Evolutionary conservation across 73 alveolate genomes (phyloP).

Genomic region (Tetrahymena thermophila): DNA sequence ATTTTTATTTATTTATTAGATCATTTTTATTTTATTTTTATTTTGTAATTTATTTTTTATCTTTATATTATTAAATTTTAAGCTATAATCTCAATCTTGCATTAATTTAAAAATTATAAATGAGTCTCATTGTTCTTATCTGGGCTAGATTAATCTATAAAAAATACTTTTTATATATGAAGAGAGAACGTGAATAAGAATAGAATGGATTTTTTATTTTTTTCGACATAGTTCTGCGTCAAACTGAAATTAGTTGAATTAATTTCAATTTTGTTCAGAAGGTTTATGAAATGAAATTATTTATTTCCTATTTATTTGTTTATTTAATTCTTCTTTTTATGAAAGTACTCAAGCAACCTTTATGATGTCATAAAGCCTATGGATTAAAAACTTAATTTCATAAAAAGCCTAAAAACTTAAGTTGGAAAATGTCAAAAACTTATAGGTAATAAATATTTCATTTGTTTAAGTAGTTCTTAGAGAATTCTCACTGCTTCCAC

Average conservation of each 20-base stretch:
- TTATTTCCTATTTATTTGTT: not conserved
- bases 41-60: not conserved
- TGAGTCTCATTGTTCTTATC: not conserved
- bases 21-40: not conserved
- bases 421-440: not conserved
- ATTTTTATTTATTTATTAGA: not conserved
- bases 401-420: not conserved
- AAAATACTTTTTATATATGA: not conserved
- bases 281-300: not conserved
- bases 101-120: not conserved
- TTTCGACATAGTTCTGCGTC: not conserved
- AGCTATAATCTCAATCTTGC: not conserved
- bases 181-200: not conserved
- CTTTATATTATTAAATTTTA: not conserved
- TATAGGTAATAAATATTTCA: not conserved
- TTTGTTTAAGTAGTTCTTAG: not conserved
- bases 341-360: slow-evolving; percentile 2
- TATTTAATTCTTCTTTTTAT: not conserved
- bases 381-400: not conserved
- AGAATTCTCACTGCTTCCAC: not conserved
- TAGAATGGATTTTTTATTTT: not conserved
- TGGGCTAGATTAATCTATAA: not conserved
- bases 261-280: not conserved
- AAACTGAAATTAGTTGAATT: not conserved
- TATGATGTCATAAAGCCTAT: not conserved